Evolutionary conservation across 305 asterid species (phyloP).

Genomic region (Solanum chacoense): DNA sequence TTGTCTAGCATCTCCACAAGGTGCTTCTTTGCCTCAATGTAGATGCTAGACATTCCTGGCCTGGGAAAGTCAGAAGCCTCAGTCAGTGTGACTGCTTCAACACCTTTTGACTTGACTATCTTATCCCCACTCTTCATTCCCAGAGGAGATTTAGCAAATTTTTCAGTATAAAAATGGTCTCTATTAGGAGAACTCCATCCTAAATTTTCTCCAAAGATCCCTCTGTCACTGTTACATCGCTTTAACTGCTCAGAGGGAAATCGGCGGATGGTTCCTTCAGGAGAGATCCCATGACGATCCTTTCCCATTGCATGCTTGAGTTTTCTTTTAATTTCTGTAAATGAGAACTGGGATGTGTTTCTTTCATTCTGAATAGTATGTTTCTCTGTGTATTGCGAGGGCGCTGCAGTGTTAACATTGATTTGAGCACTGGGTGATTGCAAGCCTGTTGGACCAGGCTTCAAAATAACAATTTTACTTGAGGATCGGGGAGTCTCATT

Average conservation of each 20-base stretch:
- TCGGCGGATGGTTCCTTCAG: conserved; percentile 16
- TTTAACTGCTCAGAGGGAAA: conserved; percentile 30
- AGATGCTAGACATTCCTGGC: conserved; percentile 47
- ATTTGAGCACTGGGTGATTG: conserved; percentile 25
- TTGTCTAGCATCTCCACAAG: conserved; percentile 64
- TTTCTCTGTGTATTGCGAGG: conserved; percentile 12
- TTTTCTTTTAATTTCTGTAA: conserved; percentile 75
- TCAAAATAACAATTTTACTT: conserved; percentile 55
- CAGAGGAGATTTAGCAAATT: conserved; percentile 40
- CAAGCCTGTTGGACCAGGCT: conserved; percentile 54
- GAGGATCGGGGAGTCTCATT: conserved; percentile 37
- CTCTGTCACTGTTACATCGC: conserved; percentile 32
- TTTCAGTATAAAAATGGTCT: conserved; percentile 77
- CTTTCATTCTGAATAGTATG: conserved; percentile 29
- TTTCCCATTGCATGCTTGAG: conserved; percentile 81
- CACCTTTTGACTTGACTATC: conserved; percentile 25
- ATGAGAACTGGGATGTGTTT: conserved; percentile 58
- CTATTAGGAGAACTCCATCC: conserved; percentile 95
- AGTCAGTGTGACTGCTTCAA: conserved; percentile 7
- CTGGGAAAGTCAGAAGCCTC: conserved; percentile 22
- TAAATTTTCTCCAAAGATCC: conserved; percentile 34
- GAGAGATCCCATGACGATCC: conserved; percentile 39
- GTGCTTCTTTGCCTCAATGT: conserved; percentile 84
- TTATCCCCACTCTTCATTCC: conserved; percentile 38
- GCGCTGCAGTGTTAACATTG: conserved; percentile 14